phyloP scores from a whole-genome alignment of 371 early-diverging fungal genomes.

The Mucor lusitanicus region DNA sequence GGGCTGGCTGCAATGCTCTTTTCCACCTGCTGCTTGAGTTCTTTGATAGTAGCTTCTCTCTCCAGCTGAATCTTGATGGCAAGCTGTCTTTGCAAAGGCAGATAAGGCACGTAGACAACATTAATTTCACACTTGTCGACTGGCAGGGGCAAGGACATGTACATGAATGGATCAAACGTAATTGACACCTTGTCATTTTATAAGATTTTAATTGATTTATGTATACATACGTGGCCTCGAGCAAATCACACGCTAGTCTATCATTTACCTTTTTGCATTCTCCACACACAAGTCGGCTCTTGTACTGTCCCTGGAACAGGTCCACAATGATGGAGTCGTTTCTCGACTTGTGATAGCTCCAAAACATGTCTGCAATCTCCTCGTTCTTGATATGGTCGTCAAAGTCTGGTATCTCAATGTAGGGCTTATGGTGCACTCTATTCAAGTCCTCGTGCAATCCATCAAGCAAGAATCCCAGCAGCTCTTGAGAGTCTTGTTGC shows the following conservation, averaged over 20 bases:
- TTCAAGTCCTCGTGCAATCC: constrained; percentile 80
- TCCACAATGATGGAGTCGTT: constrained; percentile 91
- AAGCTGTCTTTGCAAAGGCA: constrained; percentile 23
- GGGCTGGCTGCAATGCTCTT: not conserved
- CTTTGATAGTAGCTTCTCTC: constrained; percentile 53
- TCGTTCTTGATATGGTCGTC: constrained; percentile 31
- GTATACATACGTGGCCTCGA: no score
- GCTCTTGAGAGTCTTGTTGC: constrained; percentile 84
- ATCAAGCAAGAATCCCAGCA: constrained; percentile 71
- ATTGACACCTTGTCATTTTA: constrained; percentile 36
- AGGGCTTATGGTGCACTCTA: constrained; percentile 60
- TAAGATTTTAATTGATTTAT: not conserved
- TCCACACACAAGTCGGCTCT: constrained; percentile 78
- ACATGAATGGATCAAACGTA: constrained; percentile 67
- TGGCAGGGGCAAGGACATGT: constrained; percentile 53
- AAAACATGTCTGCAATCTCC: constrained; percentile 57
- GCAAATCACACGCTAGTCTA: not conserved
- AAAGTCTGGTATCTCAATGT: constrained; percentile 66
- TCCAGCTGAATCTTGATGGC: constrained; percentile 10
- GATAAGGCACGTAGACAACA: constrained; percentile 43
- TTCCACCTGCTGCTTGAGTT: constrained; percentile 29
- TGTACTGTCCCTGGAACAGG: constrained; percentile 87
- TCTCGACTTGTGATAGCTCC: constrained; percentile 74
- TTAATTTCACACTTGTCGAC: constrained; percentile 33
- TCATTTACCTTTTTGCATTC: constrained; percentile 65